Evolutionary conservation across 2,329 filamentous ascomycete genomes (phyloP).

Genomic region (Cercospora berteroae): DNA sequence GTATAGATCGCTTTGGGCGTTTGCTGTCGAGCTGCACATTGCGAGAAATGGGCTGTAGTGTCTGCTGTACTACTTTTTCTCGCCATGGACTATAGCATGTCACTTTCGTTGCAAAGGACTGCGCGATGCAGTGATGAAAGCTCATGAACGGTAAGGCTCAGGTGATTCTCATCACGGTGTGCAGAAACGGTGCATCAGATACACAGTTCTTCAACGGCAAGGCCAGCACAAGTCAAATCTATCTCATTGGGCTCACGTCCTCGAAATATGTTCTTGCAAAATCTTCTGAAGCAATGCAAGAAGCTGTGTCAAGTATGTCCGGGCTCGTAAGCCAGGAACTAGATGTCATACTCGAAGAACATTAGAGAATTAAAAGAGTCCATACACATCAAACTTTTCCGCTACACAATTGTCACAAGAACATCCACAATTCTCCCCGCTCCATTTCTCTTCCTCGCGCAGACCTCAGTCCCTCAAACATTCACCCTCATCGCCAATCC

Average conservation of each 20-base stretch:
- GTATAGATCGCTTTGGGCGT: neutral
- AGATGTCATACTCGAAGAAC: neutral
- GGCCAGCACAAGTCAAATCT: neutral
- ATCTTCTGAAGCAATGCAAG: neutral
- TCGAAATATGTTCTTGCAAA: neutral
- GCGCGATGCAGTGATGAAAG: neutral
- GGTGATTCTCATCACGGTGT: neutral
- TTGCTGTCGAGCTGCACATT: neutral
- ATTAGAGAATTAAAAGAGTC: neutral
- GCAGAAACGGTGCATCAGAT: neutral
- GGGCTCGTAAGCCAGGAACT: neutral
- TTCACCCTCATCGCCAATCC: slow-evolving; percentile 1
- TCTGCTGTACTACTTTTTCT: neutral
- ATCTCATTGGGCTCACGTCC: neutral
- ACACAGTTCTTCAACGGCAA: neutral
- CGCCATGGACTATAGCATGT: neutral
- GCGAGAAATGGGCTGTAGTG: neutral
- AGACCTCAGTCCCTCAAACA: neutral
- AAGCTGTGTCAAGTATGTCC: neutral
- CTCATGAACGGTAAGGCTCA: neutral
- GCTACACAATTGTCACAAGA: neutral
- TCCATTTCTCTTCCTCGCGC: neutral
- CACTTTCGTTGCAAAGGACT: neutral
- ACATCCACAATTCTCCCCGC: neutral
- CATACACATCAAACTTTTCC: neutral